Base-by-base conservation (phyloP, 768 basidiomycete species). In the Hericium coralloides region DNA sequence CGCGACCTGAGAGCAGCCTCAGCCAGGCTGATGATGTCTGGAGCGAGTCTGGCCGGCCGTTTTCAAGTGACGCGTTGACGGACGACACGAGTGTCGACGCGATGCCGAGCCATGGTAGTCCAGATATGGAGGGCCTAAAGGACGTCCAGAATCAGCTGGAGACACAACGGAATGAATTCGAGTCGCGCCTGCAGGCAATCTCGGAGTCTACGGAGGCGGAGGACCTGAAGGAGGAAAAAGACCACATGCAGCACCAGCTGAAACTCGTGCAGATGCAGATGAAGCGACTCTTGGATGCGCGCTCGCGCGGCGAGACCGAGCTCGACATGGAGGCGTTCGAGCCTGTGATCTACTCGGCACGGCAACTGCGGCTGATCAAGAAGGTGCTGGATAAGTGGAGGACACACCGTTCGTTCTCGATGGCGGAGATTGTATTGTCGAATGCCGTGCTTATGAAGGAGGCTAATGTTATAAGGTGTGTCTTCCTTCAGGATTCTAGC, bases 241-340 rank as follows among this genome's bases (percentile, higher is more conserved):
- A 91, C 52, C 92, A 95, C 71, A 89, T 97, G 87, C 85, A 95
- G 62, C 85, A 87, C 61, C 92, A 95, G 65, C 76, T 95, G 60
- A 81, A 79, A 66, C 73, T 91, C 53, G 85, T 95, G 52, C 85
- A 85, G 56, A 76, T 75, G 56, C 90, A 92, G 69, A 90, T 95
- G 82, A 89, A 79, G 69, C 82, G 87, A 25, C 77, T 92, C 49
- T 78, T 89, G 59, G 84, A 89, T 66, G 86, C 86, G 38, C 78
- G 86, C 31, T 83, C 87, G 10, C 79, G 83, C 55, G 90, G 91
- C n/a, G 89, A 91, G 66, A 74, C 74, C 20, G 90, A 89, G 55
- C 69, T 76, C 14, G 82, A 81, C 36, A 74, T 79, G 18, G 73
- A 78, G 52, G 76, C 77, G 41, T 87, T 89, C 58, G 94, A 95